Evolutionary conservation across 2,329 filamentous ascomycete genomes (phyloP), one percentile per base, ranked within the genome.

Genomic region (Zarea fungicola): DNA sequence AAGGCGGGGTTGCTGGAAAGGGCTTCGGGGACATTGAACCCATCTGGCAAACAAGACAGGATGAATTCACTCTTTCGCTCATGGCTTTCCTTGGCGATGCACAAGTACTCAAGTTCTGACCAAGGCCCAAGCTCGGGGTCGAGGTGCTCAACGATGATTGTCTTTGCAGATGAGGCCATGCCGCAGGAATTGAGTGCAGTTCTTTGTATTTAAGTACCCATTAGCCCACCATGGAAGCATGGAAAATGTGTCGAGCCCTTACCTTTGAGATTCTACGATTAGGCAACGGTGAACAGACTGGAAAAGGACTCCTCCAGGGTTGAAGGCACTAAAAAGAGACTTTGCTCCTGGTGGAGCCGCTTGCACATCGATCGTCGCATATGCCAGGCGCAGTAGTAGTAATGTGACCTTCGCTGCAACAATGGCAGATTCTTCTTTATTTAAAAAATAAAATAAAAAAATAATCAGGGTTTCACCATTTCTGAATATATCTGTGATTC

Each of bases 61-160:
- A 89, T 80, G 66, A 97, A 96, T 44, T 75, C 75, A 48, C 83
- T 80, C 28, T 80, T 78, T 4, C 80, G 71, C 21, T 77, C 76
- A 54, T 81, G 73, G 45, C 87, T 89, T 73, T 99, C 93, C 52
- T 79, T 74, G 44, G 89, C 89, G 64, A 99, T 96, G 61, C 86
- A 81, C 48, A 82, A 74, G 72, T 99, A 99, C 72, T 99, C 93
- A 46, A 97, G 80, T 55, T 89, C 83, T 21, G 93, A 97, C 93
- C 93, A 99, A 34, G 83, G 80, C 28, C 95, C 93, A 25, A 99
- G 78, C 69, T 99, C 93, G 34, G 88, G 85, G 71, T 99, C 93
- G 56, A 99, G 83, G 69, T 99, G 92, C 74, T 97, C 92, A 59
- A 97, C 91, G 61, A 97, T 87, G 70, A 93, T 96, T 36, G 83